Evolutionary conservation across 495 filamentous ascomycete species (phyloP).

Genomic region (Annulohypoxylon stygium): DNA sequence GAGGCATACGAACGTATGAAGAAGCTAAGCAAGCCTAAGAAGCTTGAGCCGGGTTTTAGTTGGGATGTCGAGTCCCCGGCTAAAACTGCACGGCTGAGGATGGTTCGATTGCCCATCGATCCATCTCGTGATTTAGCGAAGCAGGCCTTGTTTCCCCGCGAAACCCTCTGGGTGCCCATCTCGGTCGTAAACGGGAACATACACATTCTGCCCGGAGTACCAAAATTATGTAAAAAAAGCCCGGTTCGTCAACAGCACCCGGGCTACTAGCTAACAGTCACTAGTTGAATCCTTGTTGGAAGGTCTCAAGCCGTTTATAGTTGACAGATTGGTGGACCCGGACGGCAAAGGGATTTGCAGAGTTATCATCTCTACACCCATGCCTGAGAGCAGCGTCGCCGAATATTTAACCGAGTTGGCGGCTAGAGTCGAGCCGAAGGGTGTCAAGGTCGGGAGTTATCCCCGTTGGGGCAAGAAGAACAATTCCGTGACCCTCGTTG

Average conservation of each 20-base stretch:
- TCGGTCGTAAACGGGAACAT: constrained; percentile 90
- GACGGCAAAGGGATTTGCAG: constrained; percentile 82
- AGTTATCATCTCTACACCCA: constrained; percentile 85
- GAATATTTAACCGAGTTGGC: constrained; percentile 85
- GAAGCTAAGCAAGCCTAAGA: constrained; percentile 76
- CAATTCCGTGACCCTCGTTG: constrained; percentile 94
- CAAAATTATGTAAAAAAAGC: constrained; percentile 71
- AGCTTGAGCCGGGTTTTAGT: constrained; percentile 79
- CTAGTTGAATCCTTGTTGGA: constrained; percentile 78
- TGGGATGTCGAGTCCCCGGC: constrained; percentile 86
- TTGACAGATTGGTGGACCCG: constrained; percentile 78
- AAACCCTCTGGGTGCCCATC: constrained; percentile 91
- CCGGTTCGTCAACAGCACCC: neutral
- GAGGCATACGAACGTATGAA: constrained; percentile 86
- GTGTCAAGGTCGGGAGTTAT: constrained; percentile 97
- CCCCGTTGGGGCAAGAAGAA: constrained; percentile 88
- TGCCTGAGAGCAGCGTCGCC: constrained; percentile 87
- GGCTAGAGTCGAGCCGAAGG: constrained; percentile 72
- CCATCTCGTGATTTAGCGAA: constrained; percentile 67
- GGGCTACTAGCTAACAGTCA: neutral
- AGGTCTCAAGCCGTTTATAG: constrained; percentile 75
- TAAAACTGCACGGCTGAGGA: constrained; percentile 83
- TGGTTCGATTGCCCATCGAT: constrained; percentile 89
- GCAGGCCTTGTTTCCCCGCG: constrained; percentile 81
- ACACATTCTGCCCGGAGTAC: constrained; percentile 92